Conservation (phyloP, 176 grass and related monocot genomes). For the Dendrocalamus sinicus region DNA sequence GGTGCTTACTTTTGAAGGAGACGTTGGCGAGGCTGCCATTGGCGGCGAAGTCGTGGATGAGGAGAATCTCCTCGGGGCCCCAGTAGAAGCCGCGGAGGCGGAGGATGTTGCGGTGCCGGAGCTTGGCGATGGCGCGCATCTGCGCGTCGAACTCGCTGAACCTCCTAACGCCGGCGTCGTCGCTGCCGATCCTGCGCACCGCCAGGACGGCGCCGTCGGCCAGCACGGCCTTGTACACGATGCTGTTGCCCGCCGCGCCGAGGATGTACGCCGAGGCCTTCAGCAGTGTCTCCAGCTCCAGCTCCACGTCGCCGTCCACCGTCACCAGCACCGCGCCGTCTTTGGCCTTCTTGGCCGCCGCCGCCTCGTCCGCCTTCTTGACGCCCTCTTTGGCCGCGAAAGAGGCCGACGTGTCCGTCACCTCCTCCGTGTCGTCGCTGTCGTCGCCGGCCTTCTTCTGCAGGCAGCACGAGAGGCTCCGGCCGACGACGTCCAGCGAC, state of each 20-base stretch:
- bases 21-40: constrained; percentile 88
- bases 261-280: constrained; percentile 93
- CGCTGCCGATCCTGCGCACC: constrained; percentile 80
- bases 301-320: constrained; percentile 63
- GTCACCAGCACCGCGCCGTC: constrained; percentile 56
- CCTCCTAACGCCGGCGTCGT: constrained; percentile 46
- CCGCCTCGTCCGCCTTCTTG: neutral
- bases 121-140: constrained; percentile 67
- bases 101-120: constrained; percentile 74
- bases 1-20: constrained; percentile 62
- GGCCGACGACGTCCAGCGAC: constrained; percentile 28
- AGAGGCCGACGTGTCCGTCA: constrained; percentile 58
- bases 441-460: constrained; percentile 61
- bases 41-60: constrained; percentile 85
- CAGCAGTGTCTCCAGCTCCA: constrained; percentile 83
- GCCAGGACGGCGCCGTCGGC: constrained; percentile 63
- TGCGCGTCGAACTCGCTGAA: constrained; percentile 78
- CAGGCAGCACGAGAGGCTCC: constrained; percentile 70
- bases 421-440: constrained; percentile 57
- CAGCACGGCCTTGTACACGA: constrained; percentile 91
- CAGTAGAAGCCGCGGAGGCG: constrained; percentile 87
- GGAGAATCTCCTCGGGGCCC: constrained; percentile 86
- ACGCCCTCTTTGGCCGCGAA: constrained; percentile 51
- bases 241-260: constrained; percentile 62
- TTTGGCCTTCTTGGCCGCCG: constrained; percentile 37